These are phyloP conservation scores for Linum tenue DNA, from an alignment of 345 rosid species.

Conservation along the genomic window DNA sequence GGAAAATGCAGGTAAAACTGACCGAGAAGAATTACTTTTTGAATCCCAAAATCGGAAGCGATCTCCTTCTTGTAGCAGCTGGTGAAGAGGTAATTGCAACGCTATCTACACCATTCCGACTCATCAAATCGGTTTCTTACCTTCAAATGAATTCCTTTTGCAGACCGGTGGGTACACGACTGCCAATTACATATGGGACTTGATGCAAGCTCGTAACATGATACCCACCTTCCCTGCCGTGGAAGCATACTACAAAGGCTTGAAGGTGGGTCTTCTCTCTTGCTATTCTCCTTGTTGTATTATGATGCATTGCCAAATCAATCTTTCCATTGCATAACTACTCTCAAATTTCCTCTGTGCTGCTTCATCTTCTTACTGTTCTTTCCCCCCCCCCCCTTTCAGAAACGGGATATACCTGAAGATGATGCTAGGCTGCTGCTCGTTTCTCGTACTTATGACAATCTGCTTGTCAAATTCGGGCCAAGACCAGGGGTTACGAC, in stretches of 20 bases:
- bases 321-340: no score
- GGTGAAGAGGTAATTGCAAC: constrained; percentile 65
- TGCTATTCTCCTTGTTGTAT: not conserved
- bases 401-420: constrained; percentile 72
- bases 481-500: not conserved
- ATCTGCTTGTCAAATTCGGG: constrained; percentile 33
- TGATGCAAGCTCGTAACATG: constrained; percentile 63
- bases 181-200: constrained; percentile 88
- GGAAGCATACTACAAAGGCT: constrained; percentile 80
- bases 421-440: constrained; percentile 63
- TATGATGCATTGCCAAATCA: not conserved
- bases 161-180: constrained; percentile 82
- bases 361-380: not conserved
- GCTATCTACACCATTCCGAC: not conserved
- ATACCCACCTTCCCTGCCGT: constrained; percentile 39
- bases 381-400: constrained; percentile 7
- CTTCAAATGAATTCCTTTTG: constrained; percentile 6
- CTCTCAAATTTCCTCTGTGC: not conserved
- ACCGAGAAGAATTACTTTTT: constrained; percentile 44
- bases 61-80: constrained; percentile 68
- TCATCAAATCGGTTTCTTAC: not conserved
- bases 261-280: constrained; percentile 43
- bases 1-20: constrained; percentile 52
- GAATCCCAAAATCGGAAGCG: constrained; percentile 50
- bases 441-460: constrained; percentile 44